Percentiles rank a stretch among this genome's conserved stretches.
Conservation (phyloP, 306 rosid species). For the Neltuma alba region DNA sequence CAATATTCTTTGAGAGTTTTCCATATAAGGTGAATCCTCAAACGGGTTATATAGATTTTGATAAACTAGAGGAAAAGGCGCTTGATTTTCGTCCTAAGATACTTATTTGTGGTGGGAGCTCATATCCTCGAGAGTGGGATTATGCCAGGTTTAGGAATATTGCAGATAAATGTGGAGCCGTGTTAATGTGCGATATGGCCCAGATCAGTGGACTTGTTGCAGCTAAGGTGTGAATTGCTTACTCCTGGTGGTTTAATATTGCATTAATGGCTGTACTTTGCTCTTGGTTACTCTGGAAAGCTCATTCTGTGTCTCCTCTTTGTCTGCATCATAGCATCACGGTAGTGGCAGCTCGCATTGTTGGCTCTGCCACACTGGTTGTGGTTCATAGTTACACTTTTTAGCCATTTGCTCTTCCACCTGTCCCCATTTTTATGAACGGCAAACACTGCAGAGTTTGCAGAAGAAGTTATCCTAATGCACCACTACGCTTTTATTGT, state of each 20-base stretch:
- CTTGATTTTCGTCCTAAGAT: constrained; percentile 93
- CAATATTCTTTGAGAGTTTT: constrained; percentile 88
- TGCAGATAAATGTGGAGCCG: constrained; percentile 91
- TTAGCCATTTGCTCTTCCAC: background rate
- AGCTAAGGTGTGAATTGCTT: constrained; percentile 71
- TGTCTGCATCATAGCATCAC: background rate
- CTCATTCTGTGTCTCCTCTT: background rate
- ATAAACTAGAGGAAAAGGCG: constrained; percentile 90
- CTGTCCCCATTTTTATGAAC: background rate
- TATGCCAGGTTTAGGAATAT: constrained; percentile 84
- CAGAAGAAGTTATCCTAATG: background rate
- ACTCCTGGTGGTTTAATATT: background rate
- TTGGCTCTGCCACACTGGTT: background rate
- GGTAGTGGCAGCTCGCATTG: constrained; percentile 19
- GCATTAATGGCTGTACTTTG: background rate
- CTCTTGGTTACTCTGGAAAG: background rate
- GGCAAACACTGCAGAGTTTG: background rate
- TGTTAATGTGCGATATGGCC: constrained; percentile 90
- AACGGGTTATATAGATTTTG: constrained; percentile 81
- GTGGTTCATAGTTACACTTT: background rate
- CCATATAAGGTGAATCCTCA: constrained; percentile 88
- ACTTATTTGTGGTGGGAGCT: constrained; percentile 94
- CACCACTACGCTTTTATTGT: background rate
- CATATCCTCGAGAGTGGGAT: constrained; percentile 93
- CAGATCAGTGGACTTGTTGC: constrained; percentile 91